Base-by-base conservation (phyloP, 1,139 yeast species). In the Yamadazyma dendronema region DNA sequence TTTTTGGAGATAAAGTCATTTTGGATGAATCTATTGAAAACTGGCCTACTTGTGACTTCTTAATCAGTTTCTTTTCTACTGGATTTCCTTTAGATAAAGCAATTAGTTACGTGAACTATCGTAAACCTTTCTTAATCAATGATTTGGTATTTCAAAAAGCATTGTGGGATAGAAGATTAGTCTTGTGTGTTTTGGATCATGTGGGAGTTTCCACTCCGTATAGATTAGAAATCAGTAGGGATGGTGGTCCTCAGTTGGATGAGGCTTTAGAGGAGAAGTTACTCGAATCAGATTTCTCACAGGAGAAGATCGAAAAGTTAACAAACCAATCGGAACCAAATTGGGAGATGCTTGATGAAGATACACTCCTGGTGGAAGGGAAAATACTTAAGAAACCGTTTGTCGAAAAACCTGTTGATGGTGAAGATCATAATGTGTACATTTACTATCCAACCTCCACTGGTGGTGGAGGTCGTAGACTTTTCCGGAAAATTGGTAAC, bases 391-490 rank as follows among this genome's bases (percentile, higher is more conserved):
- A 69, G 31, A 94, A 94, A 55, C 99, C 99, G 7, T 94, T 81
- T 69, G 98, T 94, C 22, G 99, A 94, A 60, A 94, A 94, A 53
- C 99, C 99, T 1, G 98, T 92, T 6, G 97, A 94, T 62, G 99
- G 99, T 33, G 99, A 94, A 62, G 96, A 94, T 60, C 99, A 94
- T 62, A 94, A 94, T 57, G 92, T 94, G 31, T 88, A 84, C 59
- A 92, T 94, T 33, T 94, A 94, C 61, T 92, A 92, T 58, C 85
- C 94, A 28, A 77, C 79, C 40, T 77, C 84, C 39, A 83, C 86
- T 38, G 99, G 99, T 36, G 99, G 98, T 38, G 99, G 99, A 47
- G 99, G 99, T 16, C 74, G 99, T 47, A 72, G 95, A 38, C 67
- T 94, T 42, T 94, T 94, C 66, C 77, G 99, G 48, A 94, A 94